Base-by-base conservation (phyloP, 2,329 filamentous ascomycete genomes). In the Acrocalymma vagum region DNA sequence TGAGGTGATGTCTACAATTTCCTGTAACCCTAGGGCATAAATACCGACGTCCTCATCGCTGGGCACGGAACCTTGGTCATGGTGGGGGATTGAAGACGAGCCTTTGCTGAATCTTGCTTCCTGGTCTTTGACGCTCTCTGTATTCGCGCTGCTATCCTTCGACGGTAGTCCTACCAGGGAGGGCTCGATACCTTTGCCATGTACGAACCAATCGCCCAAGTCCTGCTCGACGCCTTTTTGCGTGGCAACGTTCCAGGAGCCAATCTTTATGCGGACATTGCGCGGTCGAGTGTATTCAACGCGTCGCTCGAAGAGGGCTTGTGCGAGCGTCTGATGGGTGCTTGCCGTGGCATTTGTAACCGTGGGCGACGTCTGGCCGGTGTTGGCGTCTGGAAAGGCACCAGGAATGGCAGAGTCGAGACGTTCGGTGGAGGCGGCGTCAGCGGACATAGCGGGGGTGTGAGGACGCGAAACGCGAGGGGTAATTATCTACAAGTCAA, bases 231-330 rank as follows among this genome's bases (percentile, higher is more conserved):
- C 91, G 16, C 88, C 90, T 9, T 88, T 84, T 51, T 88, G 85
- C 1, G 87, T 85, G 4, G 91, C 94, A 11, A 96, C 90, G 70
- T 99, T 99, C 94, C 94, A 99, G 0, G 89, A 87, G 27, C 93
- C 94, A 35, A 99, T 80, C 72, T 96, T 96, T 69, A 99, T 82
- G 52, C 85, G 86, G 55, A 96, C 83, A 34, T 81, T 81, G 65
- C 85, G 85, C 28, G 85, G 82, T 24, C 85, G 82, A 17, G 87
- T 86, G 67, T 92, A 99, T 67, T 97, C 92, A 32, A 81, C 74
- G 59, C 85, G 82, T 38, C 94, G 82, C 25, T 87, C 84, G 62
- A 86, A 82, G 25, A 97, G 69, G 2, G 78, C 80, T 37, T 81
- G 77, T 3, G 78, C 76, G 7, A 86, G 71, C 21, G 77, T 78